These are phyloP conservation scores for Diaporthe sp. DNA, from an alignment of 2,329 filamentous ascomycete genomes.

Conservation along the genomic window DNA sequence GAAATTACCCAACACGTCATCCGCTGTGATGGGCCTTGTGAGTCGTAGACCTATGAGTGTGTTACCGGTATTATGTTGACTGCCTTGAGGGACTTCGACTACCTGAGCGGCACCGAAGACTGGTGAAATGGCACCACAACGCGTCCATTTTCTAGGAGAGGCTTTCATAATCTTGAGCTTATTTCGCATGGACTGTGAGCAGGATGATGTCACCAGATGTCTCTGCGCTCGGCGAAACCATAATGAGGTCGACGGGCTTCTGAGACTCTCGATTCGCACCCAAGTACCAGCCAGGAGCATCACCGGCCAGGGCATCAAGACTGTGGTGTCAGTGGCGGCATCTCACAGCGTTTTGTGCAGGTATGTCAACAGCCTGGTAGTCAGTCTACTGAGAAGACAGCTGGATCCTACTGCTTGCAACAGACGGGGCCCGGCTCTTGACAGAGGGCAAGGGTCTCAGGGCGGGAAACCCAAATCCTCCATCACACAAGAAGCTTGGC, in stretches of 20 bases:
- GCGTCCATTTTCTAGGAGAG: not conserved
- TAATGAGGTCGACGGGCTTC: not conserved
- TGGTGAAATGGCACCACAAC: not conserved
- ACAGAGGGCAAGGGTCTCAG: not conserved
- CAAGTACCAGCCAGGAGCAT: not conserved
- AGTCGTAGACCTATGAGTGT: not conserved
- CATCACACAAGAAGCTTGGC: not conserved
- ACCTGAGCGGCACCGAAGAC: not conserved
- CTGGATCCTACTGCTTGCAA: not conserved
- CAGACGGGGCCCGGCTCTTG: not conserved
- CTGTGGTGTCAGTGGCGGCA: no score
- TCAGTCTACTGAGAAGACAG: not conserved
- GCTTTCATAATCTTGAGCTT: not conserved
- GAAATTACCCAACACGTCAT: constrained; percentile 7
- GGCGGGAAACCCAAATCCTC: not conserved
- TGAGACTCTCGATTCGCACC: not conserved
- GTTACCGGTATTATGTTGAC: not conserved
- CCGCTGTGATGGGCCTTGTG: not conserved
- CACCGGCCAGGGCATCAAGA: not conserved
- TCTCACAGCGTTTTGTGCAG: no score
- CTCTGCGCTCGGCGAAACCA: not conserved
- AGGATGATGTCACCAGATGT: constrained; percentile 12
- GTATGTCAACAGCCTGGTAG: not conserved
- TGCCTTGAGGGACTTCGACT: not conserved
- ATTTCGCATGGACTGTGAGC: not conserved